phyloP scores from a whole-genome alignment of 331 rosid species.

The Malus hybrid region DNA sequence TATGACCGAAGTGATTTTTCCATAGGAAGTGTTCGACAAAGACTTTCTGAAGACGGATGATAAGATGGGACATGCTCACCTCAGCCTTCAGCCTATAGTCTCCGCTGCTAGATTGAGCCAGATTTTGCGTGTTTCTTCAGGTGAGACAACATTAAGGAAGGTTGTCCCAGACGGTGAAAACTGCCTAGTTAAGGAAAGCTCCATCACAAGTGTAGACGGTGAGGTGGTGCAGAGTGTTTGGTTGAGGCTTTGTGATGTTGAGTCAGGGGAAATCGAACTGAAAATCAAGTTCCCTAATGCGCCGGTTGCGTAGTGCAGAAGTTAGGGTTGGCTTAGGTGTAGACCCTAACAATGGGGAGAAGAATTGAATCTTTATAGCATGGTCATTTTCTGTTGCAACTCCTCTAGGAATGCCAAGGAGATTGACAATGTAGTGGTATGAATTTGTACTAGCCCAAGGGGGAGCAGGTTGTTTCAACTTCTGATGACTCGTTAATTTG shows the following conservation, averaged over 20 bases:
- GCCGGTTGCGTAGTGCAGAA: slow-evolving; percentile 28
- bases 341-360: slow-evolving; percentile 27
- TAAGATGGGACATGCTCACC: slow-evolving; percentile 88
- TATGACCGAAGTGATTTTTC: background rate
- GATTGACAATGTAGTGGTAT: background rate
- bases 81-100: slow-evolving; percentile 78
- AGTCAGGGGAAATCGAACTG: slow-evolving; percentile 83
- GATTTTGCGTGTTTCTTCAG: slow-evolving; percentile 45
- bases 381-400: slow-evolving; percentile 8
- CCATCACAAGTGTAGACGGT: slow-evolving; percentile 64
- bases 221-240: slow-evolving; percentile 80
- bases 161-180: slow-evolving; percentile 69
- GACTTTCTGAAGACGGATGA: slow-evolving; percentile 91
- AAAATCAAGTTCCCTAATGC: slow-evolving; percentile 55
- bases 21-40: slow-evolving; percentile 90
- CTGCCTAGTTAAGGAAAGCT: slow-evolving; percentile 79
- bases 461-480: background rate
- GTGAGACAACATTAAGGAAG: slow-evolving; percentile 67
- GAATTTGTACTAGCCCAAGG: background rate
- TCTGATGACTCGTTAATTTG: background rate
- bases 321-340: slow-evolving; percentile 5
- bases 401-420: background rate
- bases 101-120: slow-evolving; percentile 79
- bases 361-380: background rate
- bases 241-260: slow-evolving; percentile 82